Conservation (phyloP, 1,284 basidiomycete genomes). For the Earliella scabrosa region DNA sequence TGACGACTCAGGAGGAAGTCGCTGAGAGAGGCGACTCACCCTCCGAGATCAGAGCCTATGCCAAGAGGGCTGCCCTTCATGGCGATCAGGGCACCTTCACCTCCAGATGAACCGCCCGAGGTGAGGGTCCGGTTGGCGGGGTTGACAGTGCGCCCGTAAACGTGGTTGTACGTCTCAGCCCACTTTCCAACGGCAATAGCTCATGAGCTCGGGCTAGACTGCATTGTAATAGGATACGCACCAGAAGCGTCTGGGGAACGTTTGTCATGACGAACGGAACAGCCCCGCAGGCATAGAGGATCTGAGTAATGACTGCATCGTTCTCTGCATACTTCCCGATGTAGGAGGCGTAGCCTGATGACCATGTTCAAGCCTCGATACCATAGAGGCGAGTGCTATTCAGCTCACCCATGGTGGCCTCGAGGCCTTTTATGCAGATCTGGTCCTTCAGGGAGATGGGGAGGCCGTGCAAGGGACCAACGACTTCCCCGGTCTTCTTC, state of each 20-base stretch:
- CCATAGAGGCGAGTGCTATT: too few species aligned
- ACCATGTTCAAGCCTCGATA: too few species aligned
- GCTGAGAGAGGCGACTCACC: conserved; percentile 46
- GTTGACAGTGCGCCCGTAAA: conserved; percentile 55
- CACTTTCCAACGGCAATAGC: conserved; percentile 34
- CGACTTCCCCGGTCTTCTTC: conserved; percentile 40
- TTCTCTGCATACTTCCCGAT: conserved; percentile 24
- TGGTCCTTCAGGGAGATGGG: conserved; percentile 64
- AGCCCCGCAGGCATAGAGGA: conserved; percentile 43
- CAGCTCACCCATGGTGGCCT: conserved; percentile 60
- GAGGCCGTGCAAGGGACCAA: conserved; percentile 58
- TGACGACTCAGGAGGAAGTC: conserved; percentile 41
- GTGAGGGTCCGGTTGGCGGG: conserved; percentile 56
- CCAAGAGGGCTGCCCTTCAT: conserved; percentile 69
- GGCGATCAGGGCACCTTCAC: conserved; percentile 61
- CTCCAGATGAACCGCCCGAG: conserved; percentile 59
- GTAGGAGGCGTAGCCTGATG: conserved; percentile 34
- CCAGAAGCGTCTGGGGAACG: conserved; percentile 75
- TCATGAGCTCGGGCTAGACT: too few species aligned
- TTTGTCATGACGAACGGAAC: conserved; percentile 76
- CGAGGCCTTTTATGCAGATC: conserved; percentile 59
- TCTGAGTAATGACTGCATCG: conserved; percentile 25
- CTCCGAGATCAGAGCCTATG: conserved; percentile 76
- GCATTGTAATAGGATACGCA: conserved; percentile 1
- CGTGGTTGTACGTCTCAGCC: conserved; percentile 43